Base-by-base conservation (phyloP, 495 filamentous ascomycete species). In the Penicillium pulvis region DNA sequence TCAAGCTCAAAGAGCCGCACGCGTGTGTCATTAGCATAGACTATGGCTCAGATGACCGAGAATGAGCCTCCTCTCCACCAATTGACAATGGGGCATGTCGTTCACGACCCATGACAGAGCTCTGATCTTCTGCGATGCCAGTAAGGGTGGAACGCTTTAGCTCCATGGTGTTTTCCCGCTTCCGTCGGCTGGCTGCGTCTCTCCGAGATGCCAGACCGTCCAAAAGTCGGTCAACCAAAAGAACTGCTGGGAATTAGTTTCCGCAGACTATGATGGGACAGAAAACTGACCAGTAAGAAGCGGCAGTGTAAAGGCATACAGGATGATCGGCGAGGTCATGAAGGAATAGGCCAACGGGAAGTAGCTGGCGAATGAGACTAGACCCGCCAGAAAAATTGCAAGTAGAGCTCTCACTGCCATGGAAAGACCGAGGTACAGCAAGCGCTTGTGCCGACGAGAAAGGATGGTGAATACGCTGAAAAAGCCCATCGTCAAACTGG, bases 211-310 rank as follows among this genome's bases (percentile, higher is more conserved):
- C 60, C 19, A 66, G 63, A 56, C 54, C 58, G 63, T 75, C 74
- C 58, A 79, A 65, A 64, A 77, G 70, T 70, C 77, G 77, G 70
- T 79, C 77, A 66, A 71, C 58, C 35, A 77, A 50, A 51, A 76
- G 70, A 19, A 71, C 73, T 75, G 50, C 17, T 47, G 35, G 41
- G 62, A 55, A 57, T 74, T 17, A 69, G 64, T 58, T 47, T 58
- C 9, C 8, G 43, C 2, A 35, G 12, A 17, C 19, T 10, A 20
- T n/a, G 49, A 7, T 56, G 6, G 45, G 39, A 14, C 9, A 41
- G 56, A 43, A n/a, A 12, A 72, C 75, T 65, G 24, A 76, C 75
- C 74, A 35, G 64, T 51, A 26, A 76, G 49, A 39, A 79, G 60
- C 2, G 64, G 65, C 36, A 79, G 62, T 1, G 68, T 75, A 55